phyloP scores from a whole-genome alignment of 2,329 filamentous ascomycete genomes.

The Aspergillus sp. region DNA sequence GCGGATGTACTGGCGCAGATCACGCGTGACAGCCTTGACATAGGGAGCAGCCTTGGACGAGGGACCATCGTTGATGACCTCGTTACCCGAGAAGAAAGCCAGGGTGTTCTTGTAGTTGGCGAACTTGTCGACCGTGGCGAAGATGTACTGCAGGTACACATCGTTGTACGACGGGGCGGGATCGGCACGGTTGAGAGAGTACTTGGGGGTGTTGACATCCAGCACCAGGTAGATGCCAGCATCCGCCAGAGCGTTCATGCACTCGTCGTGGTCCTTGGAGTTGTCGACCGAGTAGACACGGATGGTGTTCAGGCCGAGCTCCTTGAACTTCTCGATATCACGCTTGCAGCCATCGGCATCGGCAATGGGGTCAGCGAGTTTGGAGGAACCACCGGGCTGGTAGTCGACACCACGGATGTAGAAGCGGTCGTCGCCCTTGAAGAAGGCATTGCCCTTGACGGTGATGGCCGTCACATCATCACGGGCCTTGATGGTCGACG shows the following conservation, averaged over 20 bases:
- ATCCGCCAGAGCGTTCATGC: slow-evolving; percentile 78
- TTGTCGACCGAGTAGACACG: slow-evolving; percentile 95
- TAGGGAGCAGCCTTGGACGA: slow-evolving; percentile 70
- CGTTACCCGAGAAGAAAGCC: slow-evolving; percentile 81
- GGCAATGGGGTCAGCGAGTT: slow-evolving; percentile 72
- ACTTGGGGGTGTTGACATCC: slow-evolving; percentile 87
- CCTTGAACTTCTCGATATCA: slow-evolving; percentile 78
- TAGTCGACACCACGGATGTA: slow-evolving; percentile 62
- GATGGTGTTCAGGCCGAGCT: slow-evolving; percentile 85
- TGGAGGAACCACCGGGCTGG: slow-evolving; percentile 65
- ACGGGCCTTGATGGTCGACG: slow-evolving; percentile 37
- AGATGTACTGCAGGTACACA: slow-evolving; percentile 80
- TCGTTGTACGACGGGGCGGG: slow-evolving; percentile 82
- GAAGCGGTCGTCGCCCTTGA: slow-evolving; percentile 60
- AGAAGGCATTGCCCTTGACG: slow-evolving; percentile 69
- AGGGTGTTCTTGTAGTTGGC: slow-evolving; percentile 81
- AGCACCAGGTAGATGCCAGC: slow-evolving; percentile 91
- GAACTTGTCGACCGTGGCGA: slow-evolving; percentile 85
- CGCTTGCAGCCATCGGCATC: slow-evolving; percentile 71
- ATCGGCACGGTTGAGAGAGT: slow-evolving; percentile 78
- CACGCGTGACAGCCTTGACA: slow-evolving; percentile 76
- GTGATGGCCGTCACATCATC: slow-evolving; percentile 57
- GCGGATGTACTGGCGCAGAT: slow-evolving; percentile 71
- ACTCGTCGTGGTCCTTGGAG: slow-evolving; percentile 74
- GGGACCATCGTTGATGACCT: slow-evolving; percentile 71